Evolutionary conservation across 495 filamentous ascomycete species (phyloP), one percentile per base, ranked within the genome.

Genomic region (Neurospora sp.): DNA sequence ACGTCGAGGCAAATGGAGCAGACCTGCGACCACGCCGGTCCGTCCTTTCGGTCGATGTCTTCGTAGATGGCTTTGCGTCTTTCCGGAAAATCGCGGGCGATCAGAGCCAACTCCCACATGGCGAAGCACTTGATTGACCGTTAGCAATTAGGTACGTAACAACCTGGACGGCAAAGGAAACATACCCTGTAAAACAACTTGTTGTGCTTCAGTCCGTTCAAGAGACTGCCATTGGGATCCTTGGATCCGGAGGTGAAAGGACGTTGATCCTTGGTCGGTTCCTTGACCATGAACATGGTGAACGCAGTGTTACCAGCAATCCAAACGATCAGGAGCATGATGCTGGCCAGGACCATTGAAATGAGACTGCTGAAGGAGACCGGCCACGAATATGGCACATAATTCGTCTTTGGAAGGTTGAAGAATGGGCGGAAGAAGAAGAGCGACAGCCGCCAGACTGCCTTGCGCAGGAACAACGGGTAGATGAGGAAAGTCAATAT

Each of bases 201-300:
- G 79, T 88, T 94, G 22, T 91, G 88, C 74, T 90, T 93, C 68
- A 99, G 81, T 1, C 96, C 96, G 71, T 89, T 92, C 65, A 98
- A 79, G 48, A 99, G 83, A 76, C 91, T 97, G 42, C 93, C 95
- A 76, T 96, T 99, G 2, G 96, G 94, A 82, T 98, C 96, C 74
- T 89, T 92, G 5, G 93, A 92, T 71, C 94, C 91, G 12, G 86
- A 84, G 1, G 93, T 96, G 31, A 99, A 85, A n/a, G 94, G 93
- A 75, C 92, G 89, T 3, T 86, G 90, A 73, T 91, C 89, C 80
- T 96, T 96, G 59, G 97, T 78, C 8, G 96, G 96, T 74, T 91
- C 89, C 79, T 91, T 89, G 31, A 89, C 87, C 73, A 98, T 86
- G 81, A 93, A 93, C 39, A 90, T 78, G 37, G 89, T 89, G 80